Evolutionary conservation across 2,329 filamentous ascomycete species (phyloP), one percentile per base, ranked within the genome.

Genomic region (Aspergillus chevalieri): DNA sequence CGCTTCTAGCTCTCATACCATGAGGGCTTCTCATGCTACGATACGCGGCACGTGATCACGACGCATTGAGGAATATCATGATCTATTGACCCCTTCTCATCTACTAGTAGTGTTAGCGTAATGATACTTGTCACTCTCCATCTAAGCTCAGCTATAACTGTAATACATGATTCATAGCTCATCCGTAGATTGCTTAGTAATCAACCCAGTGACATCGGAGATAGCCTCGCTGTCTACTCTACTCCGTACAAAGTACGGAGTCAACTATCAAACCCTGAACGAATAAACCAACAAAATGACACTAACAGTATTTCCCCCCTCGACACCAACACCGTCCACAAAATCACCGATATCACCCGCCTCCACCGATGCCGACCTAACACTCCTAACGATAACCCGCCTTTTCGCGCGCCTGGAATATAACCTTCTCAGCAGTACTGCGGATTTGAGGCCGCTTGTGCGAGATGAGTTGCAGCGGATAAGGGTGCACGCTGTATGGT

Each of bases 401-500:
- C 63, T 74, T n/a, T 62, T 75, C 38, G 61, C 66, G 14, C 69
- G 72, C 26, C 65, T 74, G 21, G 71, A 72, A 51, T 60, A 70
- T 50, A 72, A 75, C 46, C 60, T 75, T 34, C 66, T 74, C 46
- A 69, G 71, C 4, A 59, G 63, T 7, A 61, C 57, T 10, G 57
- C 68, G 34, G 68, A 72, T 39, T 57, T 71, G 17, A 66, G 64
- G 51, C 57, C 64, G 10, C 55, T 73, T 36, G 67, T 62, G 30
- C 65, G 61, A 51, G 69, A 72, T 26, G 67, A 72, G 43, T 69
- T 69, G 48, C 71, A 74, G 53, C 68, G 72, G 49, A 65, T 67
- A 52, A 67, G 73, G 58, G 65, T 73, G 28, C 60, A 61, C 30
- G 68, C 69, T 57, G 70, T 72, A 66, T 49, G 64, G 57, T 17